Base-by-base conservation (phyloP, 176 grass and related monocot genomes). In the Aegilops sharonensis region DNA sequence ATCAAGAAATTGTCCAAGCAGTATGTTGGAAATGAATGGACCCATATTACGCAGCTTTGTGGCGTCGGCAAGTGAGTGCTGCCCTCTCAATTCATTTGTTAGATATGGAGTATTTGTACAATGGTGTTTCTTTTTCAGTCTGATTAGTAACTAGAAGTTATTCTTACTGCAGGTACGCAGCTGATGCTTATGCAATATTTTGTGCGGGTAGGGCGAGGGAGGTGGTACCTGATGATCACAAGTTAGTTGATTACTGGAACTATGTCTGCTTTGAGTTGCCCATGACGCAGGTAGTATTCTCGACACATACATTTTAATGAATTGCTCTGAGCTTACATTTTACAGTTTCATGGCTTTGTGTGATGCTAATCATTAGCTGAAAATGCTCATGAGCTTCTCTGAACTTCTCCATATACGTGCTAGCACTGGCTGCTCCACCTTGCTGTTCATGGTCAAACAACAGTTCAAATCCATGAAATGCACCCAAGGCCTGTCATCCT, bases 41-140 rank as follows among this genome's bases (percentile, higher is more conserved):
- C 79, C 21, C 50, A 94, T 61, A 78, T 94, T 20, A 94, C 92
- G 15, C 67, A 89, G 39, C 92, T 97, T 79, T 86, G 68, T 83
- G 95, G 95, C 17, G 84, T 97, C 54, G 91, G 87, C 77, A 97
- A 97, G 95, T 93, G 69, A 94, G 86, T 86, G 48, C 47, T 50
- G 47, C 47, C 13, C 47, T 50, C 47, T 50, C 47, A 50, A 15
- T 50, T 15, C 47, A 15, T 50, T 14, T 50, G 47, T 50, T 50
- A 4, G 47, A 50, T 50, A 50, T 50, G 47, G 47, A 50, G 47
- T 50, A 50, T 50, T 50, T 50, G 47, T 50, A 20, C 13, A 50
- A 50, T 15, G 47, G 1, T 50, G 47, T 50, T 50, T 50, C 47
- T 15, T 50, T 50, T 50, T 50, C 47, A 50, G 47, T 50, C 47